Percentiles rank a stretch among this genome's conserved stretches.
phyloP scores from a whole-genome alignment of 225 moss, liverwort and hornwort genomes.

The Bryoerythrophyllum caledonicum region DNA sequence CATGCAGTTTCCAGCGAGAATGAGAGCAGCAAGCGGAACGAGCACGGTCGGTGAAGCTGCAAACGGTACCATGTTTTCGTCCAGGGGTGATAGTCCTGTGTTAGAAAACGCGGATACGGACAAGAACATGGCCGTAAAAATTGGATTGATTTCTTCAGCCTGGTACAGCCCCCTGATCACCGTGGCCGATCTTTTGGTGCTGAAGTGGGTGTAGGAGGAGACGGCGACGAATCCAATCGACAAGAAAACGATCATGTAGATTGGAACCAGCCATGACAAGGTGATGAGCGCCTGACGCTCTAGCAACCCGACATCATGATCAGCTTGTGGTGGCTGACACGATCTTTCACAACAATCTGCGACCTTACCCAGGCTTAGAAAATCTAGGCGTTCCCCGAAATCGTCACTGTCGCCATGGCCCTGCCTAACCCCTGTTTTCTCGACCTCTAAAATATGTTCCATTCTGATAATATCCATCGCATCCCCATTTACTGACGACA shows the following conservation, averaged over 20 bases:
- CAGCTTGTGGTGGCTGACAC: neutral
- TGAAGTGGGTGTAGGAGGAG: constrained; percentile 42
- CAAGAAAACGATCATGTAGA: constrained; percentile 44
- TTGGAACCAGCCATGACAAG: constrained; percentile 57
- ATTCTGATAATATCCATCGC: neutral
- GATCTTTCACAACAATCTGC: neutral
- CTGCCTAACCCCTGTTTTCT: neutral
- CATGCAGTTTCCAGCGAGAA: constrained; percentile 60
- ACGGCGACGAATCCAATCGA: constrained; percentile 44
- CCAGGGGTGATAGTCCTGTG: constrained; percentile 51
- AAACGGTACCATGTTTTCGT: constrained; percentile 67
- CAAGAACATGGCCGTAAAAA: constrained; percentile 43
- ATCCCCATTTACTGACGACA: neutral
- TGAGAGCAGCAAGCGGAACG: constrained; percentile 41
- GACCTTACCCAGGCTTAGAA: neutral
- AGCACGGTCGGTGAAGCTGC: constrained; percentile 40
- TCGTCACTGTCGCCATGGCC: neutral
- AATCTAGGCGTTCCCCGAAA: neutral
- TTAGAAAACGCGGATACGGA: constrained; percentile 56
- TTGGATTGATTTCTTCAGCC: constrained; percentile 38
- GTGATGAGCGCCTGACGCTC: constrained; percentile 63
- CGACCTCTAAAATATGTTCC: neutral
- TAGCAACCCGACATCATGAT: constrained; percentile 21
- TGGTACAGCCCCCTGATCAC: constrained; percentile 21
- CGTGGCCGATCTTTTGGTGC: constrained; percentile 1